Conservation (phyloP, 495 filamentous ascomycete species). For the Penicillium antarcticum region DNA sequence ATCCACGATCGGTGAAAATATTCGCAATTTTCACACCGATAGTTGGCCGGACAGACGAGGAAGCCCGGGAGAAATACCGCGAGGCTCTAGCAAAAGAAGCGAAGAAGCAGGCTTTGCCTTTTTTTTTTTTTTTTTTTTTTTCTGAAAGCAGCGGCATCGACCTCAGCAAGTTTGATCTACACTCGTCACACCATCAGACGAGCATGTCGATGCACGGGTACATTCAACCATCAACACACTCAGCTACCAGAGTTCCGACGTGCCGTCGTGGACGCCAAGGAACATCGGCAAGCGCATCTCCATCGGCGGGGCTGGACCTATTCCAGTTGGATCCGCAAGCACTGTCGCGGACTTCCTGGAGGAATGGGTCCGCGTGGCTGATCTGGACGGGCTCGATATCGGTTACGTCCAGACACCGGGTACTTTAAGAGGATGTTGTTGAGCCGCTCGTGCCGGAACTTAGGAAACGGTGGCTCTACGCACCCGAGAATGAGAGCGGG, state of each 20-base stretch:
- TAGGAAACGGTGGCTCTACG: not conserved
- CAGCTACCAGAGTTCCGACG: constrained; percentile 15
- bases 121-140: too few species aligned
- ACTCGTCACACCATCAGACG: constrained; percentile 7
- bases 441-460: constrained; percentile 31
- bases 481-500: constrained; percentile 18
- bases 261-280: constrained; percentile 16
- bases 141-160: constrained; percentile 44
- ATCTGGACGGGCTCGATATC: not conserved
- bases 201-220: constrained; percentile 7
- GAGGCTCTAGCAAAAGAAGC: constrained; percentile 31
- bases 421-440: constrained; percentile 50
- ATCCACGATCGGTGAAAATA: constrained; percentile 37
- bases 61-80: constrained; percentile 39
- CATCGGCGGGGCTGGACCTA: constrained; percentile 11
- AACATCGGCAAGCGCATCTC: constrained; percentile 17
- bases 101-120: constrained; percentile 39
- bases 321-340: constrained; percentile 8
- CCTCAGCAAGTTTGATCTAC: constrained; percentile 16
- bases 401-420: constrained; percentile 30
- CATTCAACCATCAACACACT: constrained; percentile 6
- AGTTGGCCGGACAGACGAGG: constrained; percentile 39
- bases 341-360: not conserved
- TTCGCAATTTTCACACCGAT: constrained; percentile 36
- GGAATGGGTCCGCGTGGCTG: not conserved